A percentile compares a stretch with the other conserved stretches of the same genome.
These are phyloP conservation scores for Urochloa ruziziensis DNA, from an alignment of 176 grass and related monocot genomes.

Conservation along the genomic window DNA sequence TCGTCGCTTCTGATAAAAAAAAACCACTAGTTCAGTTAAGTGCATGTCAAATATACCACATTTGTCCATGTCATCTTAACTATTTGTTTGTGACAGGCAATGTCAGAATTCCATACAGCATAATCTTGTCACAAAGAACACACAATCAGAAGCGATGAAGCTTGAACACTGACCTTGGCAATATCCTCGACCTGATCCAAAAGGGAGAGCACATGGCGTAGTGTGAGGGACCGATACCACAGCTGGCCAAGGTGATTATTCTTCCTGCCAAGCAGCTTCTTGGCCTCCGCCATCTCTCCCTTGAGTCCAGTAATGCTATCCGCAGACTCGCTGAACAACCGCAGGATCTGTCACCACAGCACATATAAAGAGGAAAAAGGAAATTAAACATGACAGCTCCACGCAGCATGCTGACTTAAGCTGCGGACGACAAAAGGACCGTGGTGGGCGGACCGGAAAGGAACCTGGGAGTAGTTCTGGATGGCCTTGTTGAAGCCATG, in stretches of 20 bases:
- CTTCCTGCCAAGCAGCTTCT: slow-evolving; percentile 78
- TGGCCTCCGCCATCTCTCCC: slow-evolving; percentile 83
- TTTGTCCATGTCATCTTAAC: not conserved
- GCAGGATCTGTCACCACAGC: slow-evolving; percentile 60
- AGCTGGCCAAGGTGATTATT: slow-evolving; percentile 88
- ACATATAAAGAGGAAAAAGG: not conserved
- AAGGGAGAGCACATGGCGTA: slow-evolving; percentile 76
- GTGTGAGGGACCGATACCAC: slow-evolving; percentile 92
- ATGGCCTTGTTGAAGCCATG: slow-evolving; percentile 99
- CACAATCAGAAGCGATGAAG: not conserved
- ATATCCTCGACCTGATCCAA: slow-evolving; percentile 91
- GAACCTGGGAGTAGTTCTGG: slow-evolving; percentile 92
- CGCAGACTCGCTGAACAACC: slow-evolving; percentile 84
- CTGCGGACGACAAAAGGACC: not conserved
- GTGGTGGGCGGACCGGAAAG: not conserved
- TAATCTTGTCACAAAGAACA: not conserved
- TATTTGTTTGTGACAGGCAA: not conserved
- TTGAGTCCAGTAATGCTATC: slow-evolving; percentile 91
- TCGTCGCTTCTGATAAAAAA: not conserved
- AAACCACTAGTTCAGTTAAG: not conserved
- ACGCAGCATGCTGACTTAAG: not conserved
- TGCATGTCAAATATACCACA: not conserved
- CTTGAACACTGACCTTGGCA: slow-evolving; percentile 61
- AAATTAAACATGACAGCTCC: slow-evolving; percentile 3
- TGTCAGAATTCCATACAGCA: not conserved